A percentile compares a stretch with the other conserved stretches of the same genome.
Conservation (phyloP, 352 stramenopile genomes). For the Blastocystis sp. region DNA sequence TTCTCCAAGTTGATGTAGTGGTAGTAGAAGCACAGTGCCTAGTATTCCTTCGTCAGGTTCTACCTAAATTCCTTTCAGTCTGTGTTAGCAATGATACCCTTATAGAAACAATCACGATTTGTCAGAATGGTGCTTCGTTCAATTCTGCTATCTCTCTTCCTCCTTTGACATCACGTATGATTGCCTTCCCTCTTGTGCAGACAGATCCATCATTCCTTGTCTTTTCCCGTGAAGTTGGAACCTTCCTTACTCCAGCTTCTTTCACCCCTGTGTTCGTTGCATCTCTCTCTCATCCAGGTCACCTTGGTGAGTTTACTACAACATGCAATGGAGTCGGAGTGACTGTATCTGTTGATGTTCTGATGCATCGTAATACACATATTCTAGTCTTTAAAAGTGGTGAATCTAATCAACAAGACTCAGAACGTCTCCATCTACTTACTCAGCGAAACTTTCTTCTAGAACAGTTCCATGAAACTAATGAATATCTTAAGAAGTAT, state of each 20-base stretch:
- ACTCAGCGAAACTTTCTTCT: too few relatives aligned
- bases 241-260: background rate
- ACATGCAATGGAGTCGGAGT: too few relatives aligned
- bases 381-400: too few relatives aligned
- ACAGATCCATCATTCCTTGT: background rate
- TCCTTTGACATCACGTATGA: background rate
- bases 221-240: background rate
- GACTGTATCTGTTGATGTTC: too few relatives aligned
- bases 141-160: background rate
- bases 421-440: too few relatives aligned
- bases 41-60: background rate
- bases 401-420: too few relatives aligned
- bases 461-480: too few relatives aligned
- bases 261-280: background rate
- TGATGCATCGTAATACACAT: too few relatives aligned
- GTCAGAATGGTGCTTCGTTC: background rate
- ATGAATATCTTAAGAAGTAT: too few relatives aligned
- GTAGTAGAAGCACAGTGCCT: background rate
- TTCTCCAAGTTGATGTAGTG: background rate
- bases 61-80: background rate
- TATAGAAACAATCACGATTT: background rate
- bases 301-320: too few relatives aligned
- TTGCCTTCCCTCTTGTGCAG: background rate
- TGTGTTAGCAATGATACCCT: slow-evolving; percentile 24
- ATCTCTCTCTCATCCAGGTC: too few relatives aligned